A percentile compares a stretch with the other conserved stretches of the same genome.
phyloP scores from a whole-genome alignment of 2,329 filamentous ascomycete genomes.

The Colletotrichum euphorbiae region DNA sequence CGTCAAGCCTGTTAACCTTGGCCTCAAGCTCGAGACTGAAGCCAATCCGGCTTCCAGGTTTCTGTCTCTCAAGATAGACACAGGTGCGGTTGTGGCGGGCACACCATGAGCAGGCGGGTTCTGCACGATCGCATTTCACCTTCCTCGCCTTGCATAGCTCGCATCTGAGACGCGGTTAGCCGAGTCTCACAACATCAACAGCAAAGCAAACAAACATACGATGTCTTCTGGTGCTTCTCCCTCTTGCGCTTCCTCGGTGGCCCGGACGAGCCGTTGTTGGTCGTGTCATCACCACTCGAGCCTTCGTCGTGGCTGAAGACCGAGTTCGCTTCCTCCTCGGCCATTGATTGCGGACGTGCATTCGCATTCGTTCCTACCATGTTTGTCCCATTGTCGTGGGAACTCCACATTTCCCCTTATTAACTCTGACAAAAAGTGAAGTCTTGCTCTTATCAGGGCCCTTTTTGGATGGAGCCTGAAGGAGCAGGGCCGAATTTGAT shows the following conservation, averaged over 20 bases:
- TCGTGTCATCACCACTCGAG: constrained; percentile 52
- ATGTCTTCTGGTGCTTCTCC: constrained; percentile 56
- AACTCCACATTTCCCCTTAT: constrained; percentile 46
- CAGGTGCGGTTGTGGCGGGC: constrained; percentile 73
- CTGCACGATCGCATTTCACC: constrained; percentile 63
- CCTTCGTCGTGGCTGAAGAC: constrained; percentile 51
- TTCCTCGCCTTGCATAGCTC: constrained; percentile 59
- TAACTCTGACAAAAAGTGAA: constrained; percentile 23
- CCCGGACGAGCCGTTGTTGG: constrained; percentile 44
- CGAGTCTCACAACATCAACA: not conserved
- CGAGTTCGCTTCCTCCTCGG: constrained; percentile 53
- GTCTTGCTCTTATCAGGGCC: constrained; percentile 37
- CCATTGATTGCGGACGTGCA: constrained; percentile 45
- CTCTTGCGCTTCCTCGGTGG: constrained; percentile 53
- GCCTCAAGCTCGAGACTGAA: constrained; percentile 71
- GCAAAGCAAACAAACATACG: constrained; percentile 47
- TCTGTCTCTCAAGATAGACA: constrained; percentile 78
- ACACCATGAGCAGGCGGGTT: constrained; percentile 78
- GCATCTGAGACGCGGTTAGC: constrained; percentile 47
- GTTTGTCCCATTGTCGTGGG: constrained; percentile 43
- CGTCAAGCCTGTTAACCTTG: constrained; percentile 66
- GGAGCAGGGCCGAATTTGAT: constrained; percentile 32
- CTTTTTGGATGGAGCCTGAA: constrained; percentile 35
- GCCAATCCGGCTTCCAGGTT: constrained; percentile 72
- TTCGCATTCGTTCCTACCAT: constrained; percentile 44